These are phyloP conservation scores for Neopestalotiopsis sp. DNA, from an alignment of 2,329 filamentous ascomycete genomes.

Conservation along the genomic window DNA sequence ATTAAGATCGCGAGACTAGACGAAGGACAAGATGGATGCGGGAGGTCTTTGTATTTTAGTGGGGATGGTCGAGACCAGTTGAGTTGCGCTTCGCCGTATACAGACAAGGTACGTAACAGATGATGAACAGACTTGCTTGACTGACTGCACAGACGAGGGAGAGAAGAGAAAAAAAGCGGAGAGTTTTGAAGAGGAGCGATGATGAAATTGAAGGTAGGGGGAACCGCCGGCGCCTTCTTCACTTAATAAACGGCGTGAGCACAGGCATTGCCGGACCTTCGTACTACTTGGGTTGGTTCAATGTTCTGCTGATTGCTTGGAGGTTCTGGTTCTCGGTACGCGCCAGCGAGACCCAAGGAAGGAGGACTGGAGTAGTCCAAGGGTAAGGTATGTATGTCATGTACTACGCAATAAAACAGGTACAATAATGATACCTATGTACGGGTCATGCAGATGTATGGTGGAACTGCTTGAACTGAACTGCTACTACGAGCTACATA, in stretches of 20 bases:
- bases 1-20: neutral
- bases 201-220: neutral
- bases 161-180: conserved; percentile 6
- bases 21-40: neutral
- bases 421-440: too few species aligned
- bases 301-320: neutral
- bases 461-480: neutral
- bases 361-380: neutral
- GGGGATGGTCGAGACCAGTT: conserved; percentile 10
- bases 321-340: too few species aligned
- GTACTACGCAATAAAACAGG: too few species aligned
- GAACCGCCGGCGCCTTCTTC: neutral
- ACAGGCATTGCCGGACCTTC: neutral
- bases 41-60: conserved; percentile 8
- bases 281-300: neutral
- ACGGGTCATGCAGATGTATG: neutral
- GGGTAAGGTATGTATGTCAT: too few species aligned
- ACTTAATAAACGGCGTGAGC: neutral
- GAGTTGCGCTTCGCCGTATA: neutral
- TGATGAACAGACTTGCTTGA: neutral
- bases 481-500: neutral
- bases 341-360: too few species aligned
- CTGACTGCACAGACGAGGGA: neutral
- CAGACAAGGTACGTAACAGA: too few species aligned
- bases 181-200: neutral